Evolutionary conservation across 192 early-diverging fungal genomes (phyloP).

Genomic region (Phycomyces blakesleeanus): DNA sequence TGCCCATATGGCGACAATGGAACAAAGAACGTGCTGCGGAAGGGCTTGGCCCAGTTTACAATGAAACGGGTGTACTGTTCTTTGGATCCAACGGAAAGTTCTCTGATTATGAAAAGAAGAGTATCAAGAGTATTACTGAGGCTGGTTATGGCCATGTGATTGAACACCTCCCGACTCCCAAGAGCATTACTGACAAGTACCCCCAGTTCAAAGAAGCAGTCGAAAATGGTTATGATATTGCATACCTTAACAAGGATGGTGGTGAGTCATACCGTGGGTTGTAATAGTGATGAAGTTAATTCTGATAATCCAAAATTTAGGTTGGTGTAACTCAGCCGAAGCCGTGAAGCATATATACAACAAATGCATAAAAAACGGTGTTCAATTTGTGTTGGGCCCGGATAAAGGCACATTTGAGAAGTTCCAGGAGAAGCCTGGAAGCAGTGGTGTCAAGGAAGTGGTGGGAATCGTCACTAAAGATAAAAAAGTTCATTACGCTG

Average conservation of each 20-base stretch:
- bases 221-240: constrained; percentile 21
- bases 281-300: neutral
- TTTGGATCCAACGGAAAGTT: constrained; percentile 18
- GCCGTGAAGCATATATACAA: constrained; percentile 24
- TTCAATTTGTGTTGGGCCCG: constrained; percentile 13
- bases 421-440: constrained; percentile 1
- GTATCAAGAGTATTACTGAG: constrained; percentile 20
- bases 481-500: constrained; percentile 33
- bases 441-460: constrained; percentile 24
- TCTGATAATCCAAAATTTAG: neutral
- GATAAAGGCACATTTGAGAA: neutral
- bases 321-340: constrained; percentile 33
- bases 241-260: constrained; percentile 29
- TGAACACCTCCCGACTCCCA: constrained; percentile 18
- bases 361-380: constrained; percentile 25
- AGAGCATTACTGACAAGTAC: constrained; percentile 20
- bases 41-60: constrained; percentile 10
- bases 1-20: constrained; percentile 27
- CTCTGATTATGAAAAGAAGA: constrained; percentile 15
- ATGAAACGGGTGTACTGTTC: constrained; percentile 25
- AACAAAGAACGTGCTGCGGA: constrained; percentile 18
- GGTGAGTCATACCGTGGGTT: constrained; percentile 8
- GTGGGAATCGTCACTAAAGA: constrained; percentile 29
- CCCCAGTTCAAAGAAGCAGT: constrained; percentile 26
- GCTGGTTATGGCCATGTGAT: constrained; percentile 25